Conservation (phyloP, 306 rosid genomes). For the Acacia acuminata region DNA sequence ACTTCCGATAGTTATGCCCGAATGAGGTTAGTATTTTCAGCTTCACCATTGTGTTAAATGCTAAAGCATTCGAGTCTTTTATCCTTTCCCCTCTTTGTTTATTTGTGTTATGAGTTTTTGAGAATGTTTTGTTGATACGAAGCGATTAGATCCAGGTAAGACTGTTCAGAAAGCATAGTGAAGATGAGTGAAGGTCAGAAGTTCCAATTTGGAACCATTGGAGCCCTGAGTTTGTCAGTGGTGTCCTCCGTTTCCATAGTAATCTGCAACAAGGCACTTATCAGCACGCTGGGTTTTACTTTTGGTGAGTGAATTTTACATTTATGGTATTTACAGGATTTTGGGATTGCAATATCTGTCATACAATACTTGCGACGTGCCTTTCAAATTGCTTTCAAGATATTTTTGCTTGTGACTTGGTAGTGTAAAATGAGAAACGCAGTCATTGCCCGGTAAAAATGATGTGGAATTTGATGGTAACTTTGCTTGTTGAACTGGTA, state of each 20-base stretch:
- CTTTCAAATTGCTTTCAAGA: not conserved
- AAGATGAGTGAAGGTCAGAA: conserved; percentile 34
- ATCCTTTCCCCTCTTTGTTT: not conserved
- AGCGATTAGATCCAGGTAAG: conserved; percentile 8
- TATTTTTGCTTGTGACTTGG: not conserved
- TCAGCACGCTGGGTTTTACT: conserved; percentile 40
- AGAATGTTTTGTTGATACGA: not conserved
- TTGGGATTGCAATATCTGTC: not conserved
- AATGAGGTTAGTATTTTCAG: conserved; percentile 34
- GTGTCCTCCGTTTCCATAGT: conserved; percentile 48
- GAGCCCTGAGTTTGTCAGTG: conserved; percentile 50
- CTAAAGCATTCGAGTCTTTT: not conserved
- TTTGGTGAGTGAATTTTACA: conserved; percentile 39
- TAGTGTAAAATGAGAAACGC: not conserved
- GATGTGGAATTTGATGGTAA: not conserved
- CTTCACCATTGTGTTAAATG: not conserved
- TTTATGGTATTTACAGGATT: not conserved
- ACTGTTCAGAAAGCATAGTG: not conserved
- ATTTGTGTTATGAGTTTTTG: not conserved
- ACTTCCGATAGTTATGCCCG: not conserved
- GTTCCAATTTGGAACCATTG: conserved; percentile 47
- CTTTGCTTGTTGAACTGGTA: not conserved
- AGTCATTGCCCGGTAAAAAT: not conserved
- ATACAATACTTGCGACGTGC: not conserved
- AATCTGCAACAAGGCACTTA: conserved; percentile 21